These are phyloP conservation scores for Tetrapisispora arboricola DNA, from an alignment of 805 yeast genomes.

Conservation along the genomic window DNA sequence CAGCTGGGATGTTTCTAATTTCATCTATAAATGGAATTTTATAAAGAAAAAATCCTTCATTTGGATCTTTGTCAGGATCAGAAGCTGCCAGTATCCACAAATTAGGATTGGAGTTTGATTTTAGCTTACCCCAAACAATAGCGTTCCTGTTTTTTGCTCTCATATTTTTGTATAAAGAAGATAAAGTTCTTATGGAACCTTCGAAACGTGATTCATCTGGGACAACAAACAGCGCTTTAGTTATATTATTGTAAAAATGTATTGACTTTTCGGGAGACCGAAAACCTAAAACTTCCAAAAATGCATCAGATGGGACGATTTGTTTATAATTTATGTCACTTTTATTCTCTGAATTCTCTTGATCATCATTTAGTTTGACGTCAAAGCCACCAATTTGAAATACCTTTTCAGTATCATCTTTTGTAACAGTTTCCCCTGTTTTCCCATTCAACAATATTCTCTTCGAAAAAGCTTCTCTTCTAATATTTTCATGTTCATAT, in stretches of 20 bases:
- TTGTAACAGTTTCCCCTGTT: conserved; percentile 37
- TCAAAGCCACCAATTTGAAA: conserved; percentile 40
- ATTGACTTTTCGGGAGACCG: conserved; percentile 35
- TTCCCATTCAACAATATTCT: conserved; percentile 31
- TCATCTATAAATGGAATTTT: conserved; percentile 69
- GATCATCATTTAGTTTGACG: conserved; percentile 32
- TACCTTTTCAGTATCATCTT: conserved; percentile 27
- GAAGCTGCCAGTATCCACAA: conserved; percentile 55
- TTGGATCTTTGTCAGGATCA: conserved; percentile 10
- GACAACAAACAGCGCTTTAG: conserved; percentile 51
- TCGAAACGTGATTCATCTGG: conserved; percentile 51
- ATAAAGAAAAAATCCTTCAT: conserved; percentile 66
- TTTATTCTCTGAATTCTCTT: no score
- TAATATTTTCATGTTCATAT: conserved; percentile 42
- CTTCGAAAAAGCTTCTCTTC: conserved; percentile 42
- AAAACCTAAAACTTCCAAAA: conserved; percentile 60
- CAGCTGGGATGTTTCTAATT: conserved; percentile 50
- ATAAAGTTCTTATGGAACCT: conserved; percentile 59
- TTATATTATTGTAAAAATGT: conserved; percentile 41
- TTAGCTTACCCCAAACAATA: conserved; percentile 60
- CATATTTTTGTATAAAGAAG: conserved; percentile 57
- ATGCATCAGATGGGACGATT: conserved; percentile 33
- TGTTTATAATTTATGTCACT: no score
- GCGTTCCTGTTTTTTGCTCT: conserved; percentile 44
- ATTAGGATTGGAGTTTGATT: conserved; percentile 43